These are phyloP conservation scores for Pittosporum tobira DNA, from an alignment of 129 eudicot genomes.

Conservation along the genomic window DNA sequence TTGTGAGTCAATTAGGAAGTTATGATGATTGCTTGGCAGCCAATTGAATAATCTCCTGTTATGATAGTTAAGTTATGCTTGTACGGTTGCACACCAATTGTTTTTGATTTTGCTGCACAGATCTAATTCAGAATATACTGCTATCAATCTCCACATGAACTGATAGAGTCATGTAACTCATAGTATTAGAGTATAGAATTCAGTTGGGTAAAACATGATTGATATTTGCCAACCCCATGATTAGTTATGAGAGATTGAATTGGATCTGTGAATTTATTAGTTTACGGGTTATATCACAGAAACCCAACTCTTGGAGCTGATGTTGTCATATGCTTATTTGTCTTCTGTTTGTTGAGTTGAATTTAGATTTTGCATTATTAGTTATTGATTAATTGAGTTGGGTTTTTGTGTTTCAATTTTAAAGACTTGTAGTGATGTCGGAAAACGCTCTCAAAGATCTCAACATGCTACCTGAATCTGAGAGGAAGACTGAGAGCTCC, in stretches of 20 bases:
- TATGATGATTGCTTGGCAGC: neutral
- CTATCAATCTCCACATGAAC: neutral
- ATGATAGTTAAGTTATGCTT: no score
- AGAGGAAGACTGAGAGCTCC: conserved; percentile 35
- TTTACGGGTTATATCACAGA: neutral
- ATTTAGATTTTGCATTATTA: neutral
- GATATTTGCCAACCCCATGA: neutral
- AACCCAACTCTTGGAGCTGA: neutral
- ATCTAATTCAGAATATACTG: neutral
- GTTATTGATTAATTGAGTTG: neutral
- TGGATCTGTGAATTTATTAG: neutral
- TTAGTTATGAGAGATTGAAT: neutral
- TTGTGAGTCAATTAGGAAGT: neutral
- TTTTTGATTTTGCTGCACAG: neutral
- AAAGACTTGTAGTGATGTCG: conserved; percentile 26
- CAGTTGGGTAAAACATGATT: neutral
- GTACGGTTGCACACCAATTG: no score
- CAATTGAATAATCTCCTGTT: no score
- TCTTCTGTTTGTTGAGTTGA: neutral
- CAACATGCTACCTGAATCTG: conserved; percentile 43
- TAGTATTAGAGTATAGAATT: neutral
- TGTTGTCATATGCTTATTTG: neutral
- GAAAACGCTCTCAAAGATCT: conserved; percentile 54
- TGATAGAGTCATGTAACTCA: neutral
- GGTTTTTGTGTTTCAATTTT: neutral